Evolutionary conservation across 2,329 filamentous ascomycete genomes (phyloP), one percentile per base, ranked within the genome.

Genomic region (Rhinocladiella mackenziei): DNA sequence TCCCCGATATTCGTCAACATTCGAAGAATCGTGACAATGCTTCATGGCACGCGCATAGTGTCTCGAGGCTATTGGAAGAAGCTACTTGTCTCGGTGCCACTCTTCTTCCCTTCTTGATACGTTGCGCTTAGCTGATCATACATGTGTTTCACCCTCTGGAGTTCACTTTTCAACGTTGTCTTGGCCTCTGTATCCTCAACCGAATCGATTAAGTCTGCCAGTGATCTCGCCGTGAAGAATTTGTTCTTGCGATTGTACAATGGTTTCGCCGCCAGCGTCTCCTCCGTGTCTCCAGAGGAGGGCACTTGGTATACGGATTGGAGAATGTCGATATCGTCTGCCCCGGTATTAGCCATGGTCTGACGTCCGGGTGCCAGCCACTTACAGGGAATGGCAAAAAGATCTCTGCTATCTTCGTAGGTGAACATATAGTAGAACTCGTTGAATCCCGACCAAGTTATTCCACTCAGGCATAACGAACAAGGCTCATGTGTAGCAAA

Each of bases 401-500:
- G 55, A 50, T 79, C 74, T 28, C 75, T 64, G 39, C 71, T 78
- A 57, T 80, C 76, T 58, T 78, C 72, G 56, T 79, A 77, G 0
- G 75, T 78, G 59, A 79, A 80, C 35, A 79, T 62, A 55, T 77
- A 77, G 58, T 76, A 78, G 43, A 80, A 65, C 58, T 75, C 70
- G 45, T 65, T 66, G 62, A 80, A 79, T 1, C 76, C 75, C 7
- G 72, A 70, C 76, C 76, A 80, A 2, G 75, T 67, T 49, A 80
- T 78, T 10, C 72, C 76, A 51, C 72, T 77, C 7, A 80, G 62
- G 47, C 76, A 79, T 2, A 79, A 65, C 31, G 71, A 76, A 64
- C 76, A 79, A 1, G 76, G 76, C 61, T 80, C 76, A 56, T 79
- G 76, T 0, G 76, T 78, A 3, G 75, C 72, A 46, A 79, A 69